A percentile compares a stretch with the other conserved stretches of the same genome.
These are phyloP conservation scores for Populus tomentosa DNA, from an alignment of 441 rosid genomes.

Conservation along the genomic window DNA sequence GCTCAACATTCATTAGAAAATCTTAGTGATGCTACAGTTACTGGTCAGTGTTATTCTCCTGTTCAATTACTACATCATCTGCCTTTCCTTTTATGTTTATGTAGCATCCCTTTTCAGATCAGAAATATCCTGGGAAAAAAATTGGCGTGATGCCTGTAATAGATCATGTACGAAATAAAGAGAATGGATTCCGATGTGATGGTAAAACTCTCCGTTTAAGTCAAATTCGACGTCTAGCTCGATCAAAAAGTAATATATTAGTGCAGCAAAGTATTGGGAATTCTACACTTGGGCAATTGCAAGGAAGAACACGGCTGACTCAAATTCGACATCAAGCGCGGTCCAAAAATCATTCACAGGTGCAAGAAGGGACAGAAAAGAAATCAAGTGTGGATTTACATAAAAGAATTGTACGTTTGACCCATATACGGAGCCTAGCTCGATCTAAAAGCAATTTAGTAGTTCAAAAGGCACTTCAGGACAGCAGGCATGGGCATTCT, in stretches of 20 bases:
- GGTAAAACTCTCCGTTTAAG: conserved; percentile 11
- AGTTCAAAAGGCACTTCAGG: conserved; percentile 1
- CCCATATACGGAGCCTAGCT: conserved; percentile 4
- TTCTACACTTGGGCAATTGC: background rate
- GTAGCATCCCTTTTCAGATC: background rate
- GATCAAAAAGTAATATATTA: background rate
- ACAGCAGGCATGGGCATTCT: background rate
- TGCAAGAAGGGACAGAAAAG: background rate
- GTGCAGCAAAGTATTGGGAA: background rate
- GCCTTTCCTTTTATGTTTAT: background rate
- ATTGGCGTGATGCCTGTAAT: background rate
- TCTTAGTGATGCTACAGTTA: background rate
- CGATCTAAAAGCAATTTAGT: background rate
- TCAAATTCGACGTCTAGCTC: conserved; percentile 14
- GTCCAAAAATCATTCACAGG: conserved; percentile 4
- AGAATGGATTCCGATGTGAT: background rate
- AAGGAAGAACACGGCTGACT: background rate
- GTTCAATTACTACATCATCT: background rate
- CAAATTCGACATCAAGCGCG: conserved; percentile 15
- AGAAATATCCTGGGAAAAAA: background rate
- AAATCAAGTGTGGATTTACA: background rate
- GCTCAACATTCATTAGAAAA: background rate
- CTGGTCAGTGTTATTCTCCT: background rate
- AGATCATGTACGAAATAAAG: background rate
- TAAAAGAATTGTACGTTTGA: conserved; percentile 11